phyloP scores from a whole-genome alignment of 768 basidiomycete genomes.

The Termitomyces sp. region DNA sequence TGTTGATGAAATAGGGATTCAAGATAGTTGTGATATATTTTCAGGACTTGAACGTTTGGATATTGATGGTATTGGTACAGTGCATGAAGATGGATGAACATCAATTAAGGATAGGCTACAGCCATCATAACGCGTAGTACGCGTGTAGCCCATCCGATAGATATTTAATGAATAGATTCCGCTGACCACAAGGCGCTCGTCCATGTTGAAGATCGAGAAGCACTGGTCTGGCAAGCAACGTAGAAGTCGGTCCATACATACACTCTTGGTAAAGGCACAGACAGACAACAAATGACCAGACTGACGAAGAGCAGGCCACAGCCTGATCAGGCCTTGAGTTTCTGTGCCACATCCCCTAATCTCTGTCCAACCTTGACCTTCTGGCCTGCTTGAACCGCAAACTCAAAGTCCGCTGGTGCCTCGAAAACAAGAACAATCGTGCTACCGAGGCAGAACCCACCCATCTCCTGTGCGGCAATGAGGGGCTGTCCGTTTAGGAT shows the following conservation, averaged over 20 bases:
- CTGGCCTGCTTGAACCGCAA: slow-evolving; percentile 69
- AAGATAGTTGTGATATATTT: background rate
- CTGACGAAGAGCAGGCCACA: background rate
- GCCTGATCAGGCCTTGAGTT: slow-evolving; percentile 19
- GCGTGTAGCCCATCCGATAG: background rate
- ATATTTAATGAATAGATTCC: background rate
- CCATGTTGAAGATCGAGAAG: slow-evolving; percentile 19
- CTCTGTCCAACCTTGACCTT: slow-evolving; percentile 84
- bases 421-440: slow-evolving; percentile 98
- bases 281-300: background rate
- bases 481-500: slow-evolving; percentile 87
- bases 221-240: background rate
- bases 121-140: background rate
- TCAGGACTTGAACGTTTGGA: too few species aligned
- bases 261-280: background rate
- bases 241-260: background rate
- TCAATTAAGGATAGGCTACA: slow-evolving; percentile 5
- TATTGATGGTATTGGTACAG: slow-evolving; percentile 6
- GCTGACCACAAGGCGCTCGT: slow-evolving; percentile 3
- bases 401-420: slow-evolving; percentile 81
- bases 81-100: slow-evolving; percentile 18
- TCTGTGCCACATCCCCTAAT: slow-evolving; percentile 54
- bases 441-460: slow-evolving; percentile 92
- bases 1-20: background rate
- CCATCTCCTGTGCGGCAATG: slow-evolving; percentile 89